Base-by-base conservation (phyloP, 768 basidiomycete species). In the Mycena rebaudengoi region DNA sequence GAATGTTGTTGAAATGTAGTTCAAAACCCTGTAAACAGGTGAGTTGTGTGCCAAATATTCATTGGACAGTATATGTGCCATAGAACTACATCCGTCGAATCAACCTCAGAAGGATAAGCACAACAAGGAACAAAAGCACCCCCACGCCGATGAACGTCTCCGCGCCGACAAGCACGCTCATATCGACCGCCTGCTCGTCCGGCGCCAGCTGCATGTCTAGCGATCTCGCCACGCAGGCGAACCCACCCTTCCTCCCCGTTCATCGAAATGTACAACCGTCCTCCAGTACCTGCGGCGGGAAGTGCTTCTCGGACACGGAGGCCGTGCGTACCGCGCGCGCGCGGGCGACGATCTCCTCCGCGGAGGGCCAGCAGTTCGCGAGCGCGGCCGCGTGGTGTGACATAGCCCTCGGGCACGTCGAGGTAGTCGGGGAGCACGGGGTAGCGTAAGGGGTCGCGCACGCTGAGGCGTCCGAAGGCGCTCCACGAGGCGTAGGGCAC, bases 121-220 rank as follows among this genome's bases (percentile, higher is more conserved):
- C 12, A 28, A 3, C 5, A 13, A 23, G 18, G 21, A 13, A 16
- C 18, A n/a, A 11, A 41, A 53, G 12, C 30, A 62, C 65, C 70
- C 85, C 85, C 46, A 86, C 86, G 7, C 84, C 85, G 35, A 85
- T 72, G 68, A 86, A 82, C 25, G 80, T 75, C 55, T 85, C 82
- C 6, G 83, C 83, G 53, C 75, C 72, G 60, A 78, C 71, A 2
- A 80, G 83, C 39, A 85, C 75, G 12, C 79, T 71, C 83, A 87
- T 86, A 63, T 86, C 85, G 35, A 85, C 65, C 44, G 80, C 81
- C 67, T 83, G 81, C 0, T 73, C n/a, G 82, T 78, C 44, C 76
- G 81, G 71, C 4, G 73, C 78, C 25, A 85, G 50, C 29, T 51
- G 62, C 50, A 87, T 57, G 54, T 86, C 84, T n/a, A 74, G 67